Evolutionary conservation across 352 stramenopile species (phyloP), one percentile per base, ranked within the genome.

Genomic region (Pythium biforme): DNA sequence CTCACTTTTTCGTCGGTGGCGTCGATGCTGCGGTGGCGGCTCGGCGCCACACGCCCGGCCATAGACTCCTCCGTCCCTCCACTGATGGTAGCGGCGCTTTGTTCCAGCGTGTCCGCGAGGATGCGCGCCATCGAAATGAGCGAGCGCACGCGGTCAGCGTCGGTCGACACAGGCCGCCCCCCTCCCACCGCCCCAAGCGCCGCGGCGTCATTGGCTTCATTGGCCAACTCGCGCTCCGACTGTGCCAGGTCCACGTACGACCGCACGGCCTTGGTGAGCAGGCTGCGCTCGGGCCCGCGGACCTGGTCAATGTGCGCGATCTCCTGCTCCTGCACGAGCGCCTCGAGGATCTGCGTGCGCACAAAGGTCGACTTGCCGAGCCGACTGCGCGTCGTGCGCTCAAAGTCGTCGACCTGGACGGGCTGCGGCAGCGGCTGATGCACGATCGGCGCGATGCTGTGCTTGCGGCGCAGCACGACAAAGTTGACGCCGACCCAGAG

Each of bases 401-500:
- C 76, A 53, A 88, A 88, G 50, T 85, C 69, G 15, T 79, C 66
- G 25, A 53, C 59, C 15, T 73, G 69, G 8, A 85, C 62, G 4
- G 51, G 66, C 27, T 63, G 60, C 22, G 65, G 63, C 4, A 60
- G 34, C 1, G 65, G 59, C 20, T 69, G 60, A 19, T 77, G 73
- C 7, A 70, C 37, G 34, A 64, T 62, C 5, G 70, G 55, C 8
- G 33, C 19, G 3, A 45, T 57, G 19, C 48, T 65, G 9, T 69
- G 57, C 19, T 74, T 64, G 25, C 69, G 77, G 15, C 87, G 80
- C 0, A 94, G 65, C 15, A 95, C 68, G 40, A 96, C 73, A 45
- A 92, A 60, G 62, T 96, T 84, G 1, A 81, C 62, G 2, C 73
- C 74, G 14, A 56, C 37, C 88, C 88, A 96, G 19, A 59, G 55